Evolutionary conservation across 2,329 filamentous ascomycete genomes (phyloP), one percentile per base, ranked within the genome.

Genomic region (Fusarium sp.): DNA sequence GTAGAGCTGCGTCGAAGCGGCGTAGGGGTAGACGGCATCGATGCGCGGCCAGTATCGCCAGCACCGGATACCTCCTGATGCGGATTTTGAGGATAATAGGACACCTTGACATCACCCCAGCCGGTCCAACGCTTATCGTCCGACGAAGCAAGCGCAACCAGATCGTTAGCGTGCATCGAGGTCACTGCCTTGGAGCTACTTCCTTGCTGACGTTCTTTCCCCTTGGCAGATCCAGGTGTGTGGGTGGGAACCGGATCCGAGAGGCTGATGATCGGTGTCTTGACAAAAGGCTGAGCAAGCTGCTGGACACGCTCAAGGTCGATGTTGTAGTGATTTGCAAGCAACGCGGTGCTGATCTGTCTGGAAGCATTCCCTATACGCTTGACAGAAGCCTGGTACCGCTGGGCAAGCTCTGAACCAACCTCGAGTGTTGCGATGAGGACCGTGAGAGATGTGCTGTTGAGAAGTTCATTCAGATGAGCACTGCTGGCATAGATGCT

Each of bases 401-500:
- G 91, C 84, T 98, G 94, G 14, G 97, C 96, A 71, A 99, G 88
- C 81, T 96, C 94, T 45, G 96, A 92, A 33, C 92, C 92, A 69
- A 99, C 90, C 73, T 94, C 92, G 48, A 99, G 89, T 10, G 95
- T 93, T 33, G 90, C 89, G 79, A 93, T 91, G 64, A 99, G 88
- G 58, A 99, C 88, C 31, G 92, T 90, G 67, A 96, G 88, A 27
- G 93, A 95, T 4, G 94, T 96, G 52, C 94, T 96, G 83, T 98
- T 94, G 68, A 99, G 89, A 45, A 99, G 88, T 80, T 95, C 92
- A 81, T 96, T 97, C 71, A 99, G 86, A 78, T 97, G 94, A 75
- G 92, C 89, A 82, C 96, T 98, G 86, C 97, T 99, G 70, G 93
- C 94, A 82, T 98, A 99, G 78, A 99, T 92, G 85, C 95, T 98